Base-by-base conservation (phyloP, 495 filamentous ascomycete species). In the Niebla homalea region DNA sequence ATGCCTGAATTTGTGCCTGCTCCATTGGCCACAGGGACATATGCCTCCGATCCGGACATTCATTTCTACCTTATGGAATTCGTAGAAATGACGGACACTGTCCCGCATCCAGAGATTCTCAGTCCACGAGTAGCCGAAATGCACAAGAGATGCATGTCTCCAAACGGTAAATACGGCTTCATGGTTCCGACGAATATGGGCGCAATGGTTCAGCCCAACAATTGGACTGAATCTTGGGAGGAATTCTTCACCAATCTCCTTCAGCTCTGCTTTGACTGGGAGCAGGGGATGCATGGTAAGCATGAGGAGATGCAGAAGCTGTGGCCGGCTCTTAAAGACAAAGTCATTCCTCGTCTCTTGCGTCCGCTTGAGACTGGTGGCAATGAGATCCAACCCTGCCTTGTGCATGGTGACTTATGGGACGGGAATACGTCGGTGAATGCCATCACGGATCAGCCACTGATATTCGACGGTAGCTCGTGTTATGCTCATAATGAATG, bases 331-430 rank as follows among this genome's bases (percentile, higher is more conserved):
- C 18, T 60, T 15, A 51, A 69, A 29, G 54, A 59, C 1, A 66
- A 65, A 37, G 65, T 73, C 10, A 61, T 74, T 18, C 60, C 60
- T 26, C 59, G 60, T 29, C 40, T 63, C 20, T 59, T 63, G 11
- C 56, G 60, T n/a, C 59, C 59, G 12, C 36, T 63, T n/a, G 60
- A 63, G 48, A 63, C 60, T 46, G 60, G 56, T 45, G 60, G 59
- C 8, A 46, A 51, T 12, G 22, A 41, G 4, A 63, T 63, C 26
- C 16, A 57, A 43, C 59, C 60, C 38, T 35, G 56, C 26, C 58
- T 63, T 0, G 50, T 63, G 15, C 60, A 61, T 35, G 60, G 60
- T 14, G 57, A 62, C 41, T 21, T 63, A 1, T 63, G 54, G 54
- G 50, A 51, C 32, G 61, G 61, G 2, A 63, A 62, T 20, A 48